Percentiles rank a stretch among this genome's conserved stretches.
Conservation (phyloP, 352 stramenopile species). For the Pythium phragmitis region DNA sequence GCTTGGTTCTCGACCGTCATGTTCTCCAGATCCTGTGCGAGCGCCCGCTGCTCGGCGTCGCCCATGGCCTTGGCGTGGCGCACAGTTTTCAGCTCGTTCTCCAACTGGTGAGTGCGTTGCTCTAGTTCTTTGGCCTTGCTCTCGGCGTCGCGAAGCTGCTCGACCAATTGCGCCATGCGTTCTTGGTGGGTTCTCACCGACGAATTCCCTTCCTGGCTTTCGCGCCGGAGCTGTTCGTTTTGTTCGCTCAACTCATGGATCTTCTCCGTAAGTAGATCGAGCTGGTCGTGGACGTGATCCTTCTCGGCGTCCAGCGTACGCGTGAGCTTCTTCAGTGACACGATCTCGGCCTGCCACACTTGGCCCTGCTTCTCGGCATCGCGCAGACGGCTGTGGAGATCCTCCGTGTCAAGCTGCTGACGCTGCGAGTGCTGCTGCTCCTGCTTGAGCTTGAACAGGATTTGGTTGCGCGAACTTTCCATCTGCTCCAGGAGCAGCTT, state of each 20-base stretch:
- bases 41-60: slow-evolving; percentile 57
- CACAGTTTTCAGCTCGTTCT: slow-evolving; percentile 51
- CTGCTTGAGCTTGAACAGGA: slow-evolving; percentile 77
- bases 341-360: slow-evolving; percentile 46
- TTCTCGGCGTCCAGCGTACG: slow-evolving; percentile 69
- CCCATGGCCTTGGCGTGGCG: slow-evolving; percentile 68
- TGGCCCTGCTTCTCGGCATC: slow-evolving; percentile 45
- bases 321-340: slow-evolving; percentile 67
- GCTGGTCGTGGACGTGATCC: slow-evolving; percentile 62
- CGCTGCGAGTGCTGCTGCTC: slow-evolving; percentile 65
- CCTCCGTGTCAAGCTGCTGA: slow-evolving; percentile 50
- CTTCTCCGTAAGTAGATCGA: slow-evolving; percentile 75
- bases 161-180: slow-evolving; percentile 54
- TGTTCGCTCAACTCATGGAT: slow-evolving; percentile 59
- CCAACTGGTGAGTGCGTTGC: slow-evolving; percentile 39
- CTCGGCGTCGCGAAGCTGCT: slow-evolving; percentile 59
- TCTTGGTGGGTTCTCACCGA: slow-evolving; percentile 49
- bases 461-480: slow-evolving; percentile 77
- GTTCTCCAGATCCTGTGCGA: slow-evolving; percentile 81
- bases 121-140: slow-evolving; percentile 44
- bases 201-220: slow-evolving; percentile 33
- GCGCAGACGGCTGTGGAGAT: slow-evolving; percentile 48
- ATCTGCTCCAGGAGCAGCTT: slow-evolving; percentile 81
- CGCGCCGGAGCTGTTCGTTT: slow-evolving; percentile 40
- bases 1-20: slow-evolving; percentile 88